A percentile compares a stretch with the other conserved stretches of the same genome.
Conservation (phyloP, 306 rosid species). For the Rosa lucieae region DNA sequence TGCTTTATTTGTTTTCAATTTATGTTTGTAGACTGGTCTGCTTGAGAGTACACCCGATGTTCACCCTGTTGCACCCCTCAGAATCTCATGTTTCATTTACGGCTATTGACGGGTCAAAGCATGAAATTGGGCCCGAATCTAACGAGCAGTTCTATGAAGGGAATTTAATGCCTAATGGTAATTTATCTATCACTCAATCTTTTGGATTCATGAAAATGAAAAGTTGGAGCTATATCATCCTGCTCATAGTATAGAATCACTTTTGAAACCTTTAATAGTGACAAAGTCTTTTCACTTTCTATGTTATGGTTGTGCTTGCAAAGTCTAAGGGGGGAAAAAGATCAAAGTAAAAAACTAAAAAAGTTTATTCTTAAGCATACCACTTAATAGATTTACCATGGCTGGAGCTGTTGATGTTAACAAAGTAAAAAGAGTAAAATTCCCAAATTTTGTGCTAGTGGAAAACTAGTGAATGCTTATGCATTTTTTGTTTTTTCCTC, state of each 20-base stretch:
- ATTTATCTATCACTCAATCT: not conserved
- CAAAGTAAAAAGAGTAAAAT: not conserved
- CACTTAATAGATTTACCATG: too few species aligned
- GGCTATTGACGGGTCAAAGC: constrained; percentile 70
- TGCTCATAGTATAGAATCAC: not conserved
- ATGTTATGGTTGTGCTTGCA: not conserved
- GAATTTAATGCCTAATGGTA: constrained; percentile 74
- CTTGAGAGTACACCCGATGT: constrained; percentile 87
- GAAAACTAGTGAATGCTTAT: not conserved
- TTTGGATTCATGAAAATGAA: not conserved
- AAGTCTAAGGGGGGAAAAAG: not conserved
- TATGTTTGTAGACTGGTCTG: constrained; percentile 71
- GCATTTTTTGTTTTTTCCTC: not conserved
- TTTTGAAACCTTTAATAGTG: not conserved
- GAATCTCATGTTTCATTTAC: constrained; percentile 77
- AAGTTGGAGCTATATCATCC: not conserved
- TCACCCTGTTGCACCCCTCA: constrained; percentile 69
- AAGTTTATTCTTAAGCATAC: not conserved
- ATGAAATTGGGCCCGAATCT: constrained; percentile 77
- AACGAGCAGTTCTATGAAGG: constrained; percentile 74
- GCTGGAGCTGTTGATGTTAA: not conserved
- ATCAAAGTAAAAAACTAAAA: not conserved
- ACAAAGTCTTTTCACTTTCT: not conserved
- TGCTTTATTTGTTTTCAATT: constrained; percentile 9
- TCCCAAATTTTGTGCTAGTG: not conserved